These are phyloP conservation scores for Aspergillus sp. DNA, from an alignment of 2,329 filamentous ascomycete species.

Conservation along the genomic window DNA sequence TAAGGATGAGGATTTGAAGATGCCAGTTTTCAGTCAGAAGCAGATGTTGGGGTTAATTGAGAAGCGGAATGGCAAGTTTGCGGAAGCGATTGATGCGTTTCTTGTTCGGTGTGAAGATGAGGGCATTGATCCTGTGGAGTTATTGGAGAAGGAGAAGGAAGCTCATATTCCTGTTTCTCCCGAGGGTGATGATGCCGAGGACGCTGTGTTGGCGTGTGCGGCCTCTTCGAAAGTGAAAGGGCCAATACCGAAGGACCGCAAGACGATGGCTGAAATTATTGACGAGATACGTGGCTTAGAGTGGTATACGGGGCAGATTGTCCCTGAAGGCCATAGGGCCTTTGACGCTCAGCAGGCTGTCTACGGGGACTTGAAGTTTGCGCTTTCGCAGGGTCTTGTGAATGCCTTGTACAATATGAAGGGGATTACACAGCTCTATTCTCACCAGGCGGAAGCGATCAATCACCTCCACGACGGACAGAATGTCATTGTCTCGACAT, in stretches of 20 bases:
- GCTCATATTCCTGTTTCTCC: slow-evolving; percentile 63
- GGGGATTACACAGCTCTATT: slow-evolving; percentile 80
- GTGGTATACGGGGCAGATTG: slow-evolving; percentile 91
- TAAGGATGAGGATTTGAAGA: slow-evolving; percentile 76
- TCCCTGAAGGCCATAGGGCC: slow-evolving; percentile 86
- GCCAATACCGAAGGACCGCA: slow-evolving; percentile 75
- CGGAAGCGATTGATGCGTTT: slow-evolving; percentile 72
- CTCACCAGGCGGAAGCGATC: slow-evolving; percentile 90
- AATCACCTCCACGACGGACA: slow-evolving; percentile 79
- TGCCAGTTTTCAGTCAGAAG: slow-evolving; percentile 90
- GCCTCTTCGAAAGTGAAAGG: slow-evolving; percentile 56
- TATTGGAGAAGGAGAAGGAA: slow-evolving; percentile 60
- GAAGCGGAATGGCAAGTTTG: slow-evolving; percentile 83
- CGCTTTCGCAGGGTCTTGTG: slow-evolving; percentile 86
- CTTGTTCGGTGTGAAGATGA: slow-evolving; percentile 69
- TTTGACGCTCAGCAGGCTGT: slow-evolving; percentile 82
- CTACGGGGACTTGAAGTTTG: slow-evolving; percentile 80
- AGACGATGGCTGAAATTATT: slow-evolving; percentile 79
- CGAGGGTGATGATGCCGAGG: slow-evolving; percentile 26
- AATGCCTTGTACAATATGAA: slow-evolving; percentile 93
- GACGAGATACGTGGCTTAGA: slow-evolving; percentile 75
- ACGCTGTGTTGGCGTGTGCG: slow-evolving; percentile 16
- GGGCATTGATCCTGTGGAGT: slow-evolving; percentile 64
- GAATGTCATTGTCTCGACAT: slow-evolving; percentile 90
- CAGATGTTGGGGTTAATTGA: slow-evolving; percentile 88